Evolutionary conservation across 257 asterid species (phyloP).

Genomic region (Haberlea rhodopensis): DNA sequence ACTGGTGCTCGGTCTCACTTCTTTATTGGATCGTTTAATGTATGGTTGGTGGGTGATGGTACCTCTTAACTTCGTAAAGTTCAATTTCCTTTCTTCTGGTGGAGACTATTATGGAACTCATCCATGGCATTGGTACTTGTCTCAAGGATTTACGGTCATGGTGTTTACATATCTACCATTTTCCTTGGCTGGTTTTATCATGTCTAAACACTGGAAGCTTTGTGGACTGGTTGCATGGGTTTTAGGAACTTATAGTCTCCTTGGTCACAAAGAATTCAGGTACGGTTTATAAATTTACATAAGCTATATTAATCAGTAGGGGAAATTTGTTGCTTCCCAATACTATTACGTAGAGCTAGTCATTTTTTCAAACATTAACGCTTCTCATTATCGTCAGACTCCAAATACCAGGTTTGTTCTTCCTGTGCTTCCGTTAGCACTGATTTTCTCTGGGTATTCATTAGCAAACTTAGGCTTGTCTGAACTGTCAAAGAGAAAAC

Average conservation of each 20-base stretch:
- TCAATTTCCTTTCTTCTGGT: too few species aligned
- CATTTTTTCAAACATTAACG: constrained; percentile 29
- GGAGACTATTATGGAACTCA: too few species aligned
- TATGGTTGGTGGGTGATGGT: constrained; percentile 89
- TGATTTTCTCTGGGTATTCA: constrained; percentile 78
- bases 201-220: constrained; percentile 69
- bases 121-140: constrained; percentile 98
- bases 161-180: constrained; percentile 77
- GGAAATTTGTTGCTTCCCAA: neutral
- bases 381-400: constrained; percentile 46
- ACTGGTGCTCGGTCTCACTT: constrained; percentile 71
- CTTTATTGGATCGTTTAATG: constrained; percentile 70
- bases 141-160: constrained; percentile 98
- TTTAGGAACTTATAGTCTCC: constrained; percentile 80
- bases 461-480: constrained; percentile 47
- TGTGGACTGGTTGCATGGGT: constrained; percentile 82
- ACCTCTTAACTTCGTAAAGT: too few species aligned
- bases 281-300: constrained; percentile 25
- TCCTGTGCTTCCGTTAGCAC: constrained; percentile 90
- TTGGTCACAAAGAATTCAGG: constrained; percentile 99
- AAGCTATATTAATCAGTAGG: neutral
- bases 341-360: neutral
- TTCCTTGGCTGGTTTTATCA: constrained; percentile 58
- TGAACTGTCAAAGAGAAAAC: constrained; percentile 30
- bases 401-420: constrained; percentile 81